These are phyloP conservation scores for Xylaria sp. DNA, from an alignment of 2,329 filamentous ascomycete species.

Conservation along the genomic window DNA sequence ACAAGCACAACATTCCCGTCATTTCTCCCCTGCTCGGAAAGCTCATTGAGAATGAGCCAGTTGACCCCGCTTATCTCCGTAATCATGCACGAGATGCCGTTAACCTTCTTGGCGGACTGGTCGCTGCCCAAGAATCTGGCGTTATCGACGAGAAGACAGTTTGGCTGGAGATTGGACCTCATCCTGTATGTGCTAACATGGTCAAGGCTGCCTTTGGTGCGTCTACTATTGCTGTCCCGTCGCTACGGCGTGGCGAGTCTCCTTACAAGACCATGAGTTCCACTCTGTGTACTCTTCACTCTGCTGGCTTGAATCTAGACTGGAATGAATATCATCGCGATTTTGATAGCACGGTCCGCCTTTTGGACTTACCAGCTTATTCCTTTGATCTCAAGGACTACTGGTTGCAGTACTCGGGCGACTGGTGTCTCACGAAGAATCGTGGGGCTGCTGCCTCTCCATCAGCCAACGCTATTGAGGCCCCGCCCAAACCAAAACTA, in stretches of 20 bases:
- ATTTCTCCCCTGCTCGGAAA: constrained; percentile 74
- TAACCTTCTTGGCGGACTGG: constrained; percentile 72
- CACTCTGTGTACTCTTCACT: constrained; percentile 66
- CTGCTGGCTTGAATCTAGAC: constrained; percentile 66
- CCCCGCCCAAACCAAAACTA: constrained; percentile 61
- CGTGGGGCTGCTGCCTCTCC: constrained; percentile 62
- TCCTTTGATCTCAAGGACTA: constrained; percentile 77
- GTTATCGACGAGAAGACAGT: constrained; percentile 72
- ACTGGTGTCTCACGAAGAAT: constrained; percentile 74
- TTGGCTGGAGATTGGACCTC: constrained; percentile 79
- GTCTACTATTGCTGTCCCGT: constrained; percentile 64
- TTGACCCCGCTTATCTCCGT: constrained; percentile 71
- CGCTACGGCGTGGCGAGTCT: constrained; percentile 70
- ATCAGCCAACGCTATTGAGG: constrained; percentile 44
- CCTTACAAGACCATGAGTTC: constrained; percentile 71
- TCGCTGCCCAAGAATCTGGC: constrained; percentile 66
- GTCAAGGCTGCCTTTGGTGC: constrained; percentile 70
- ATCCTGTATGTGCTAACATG: constrained; percentile 75
- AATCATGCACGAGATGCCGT: constrained; percentile 74
- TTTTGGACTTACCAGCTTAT: constrained; percentile 75
- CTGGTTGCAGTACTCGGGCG: constrained; percentile 71
- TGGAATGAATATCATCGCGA: constrained; percentile 75
- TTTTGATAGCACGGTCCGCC: constrained; percentile 65
- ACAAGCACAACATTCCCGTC: constrained; percentile 66
- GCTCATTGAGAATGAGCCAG: constrained; percentile 66